Base-by-base conservation (phyloP, 1,284 basidiomycete genomes). In the Leccinum angustisporum region DNA sequence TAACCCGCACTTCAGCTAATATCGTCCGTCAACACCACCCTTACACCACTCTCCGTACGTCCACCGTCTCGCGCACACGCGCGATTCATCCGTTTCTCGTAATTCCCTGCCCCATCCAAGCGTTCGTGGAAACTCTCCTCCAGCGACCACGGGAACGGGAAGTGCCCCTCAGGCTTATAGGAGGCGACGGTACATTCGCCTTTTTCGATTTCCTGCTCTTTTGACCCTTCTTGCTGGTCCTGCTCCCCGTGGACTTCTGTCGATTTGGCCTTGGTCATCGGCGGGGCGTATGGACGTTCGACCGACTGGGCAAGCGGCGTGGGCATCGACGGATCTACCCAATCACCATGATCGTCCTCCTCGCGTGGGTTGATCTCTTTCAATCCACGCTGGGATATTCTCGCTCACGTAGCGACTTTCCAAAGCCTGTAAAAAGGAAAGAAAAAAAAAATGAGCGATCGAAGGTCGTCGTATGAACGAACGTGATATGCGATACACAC, bases 391-490 rank as follows among this genome's bases (percentile, higher is more conserved):
- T 0, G 93, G 89, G 5, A 98, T 81, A 65, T 92, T 83, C 63
- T 91, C 85, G 75, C 94, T 96, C 58, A 97, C 95, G 67, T 90
- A 87, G 60, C 92, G 86, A 63, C 93, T 95, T 76, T 98, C 96
- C 34, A 98, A 82, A 0, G 96, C 95, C 90, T 93, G 60, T 8
- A 3, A 9, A 43, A n/a, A 55, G 1, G 10, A 4, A 5, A 43
- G 52, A 21, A 21, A 21, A 21, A 21, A 21, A 21, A n/a, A 9
- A 56, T 58, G 21, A 66, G 38, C 48, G 25, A 56, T 36, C n/a
- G 0, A 31, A 18, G 21, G 1, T 25, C 7, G 11, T 11, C 30
- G 54, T 8, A 21, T 21, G 21, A 21, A 21, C 21, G 21, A 21
- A 21, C 21, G 21, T 21, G 21, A 21, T 21, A 21, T 21, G 18